Evolutionary conservation across 805 yeast species (phyloP).

Genomic region (Candida chilensis): DNA sequence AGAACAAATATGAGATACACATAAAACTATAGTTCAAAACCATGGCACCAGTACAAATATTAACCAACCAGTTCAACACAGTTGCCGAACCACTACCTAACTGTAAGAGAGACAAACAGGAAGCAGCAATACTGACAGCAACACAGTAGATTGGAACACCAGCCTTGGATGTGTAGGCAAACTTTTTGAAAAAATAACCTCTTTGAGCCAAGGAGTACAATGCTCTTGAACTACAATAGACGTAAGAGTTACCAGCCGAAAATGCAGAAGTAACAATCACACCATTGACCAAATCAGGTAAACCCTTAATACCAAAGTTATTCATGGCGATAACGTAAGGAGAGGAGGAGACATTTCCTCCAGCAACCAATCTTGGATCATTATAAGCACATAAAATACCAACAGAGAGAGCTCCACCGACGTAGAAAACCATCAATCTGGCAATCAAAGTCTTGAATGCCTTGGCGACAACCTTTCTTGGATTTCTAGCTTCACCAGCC

Average conservation of each 20-base stretch:
- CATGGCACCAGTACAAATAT: constrained; percentile 37
- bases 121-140: constrained; percentile 20
- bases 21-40: constrained; percentile 36
- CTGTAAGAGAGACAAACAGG: constrained; percentile 27
- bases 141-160: constrained; percentile 62
- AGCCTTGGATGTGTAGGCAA: constrained; percentile 47
- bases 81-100: constrained; percentile 20
- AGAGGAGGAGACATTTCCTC: too few relatives aligned
- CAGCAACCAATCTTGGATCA: constrained; percentile 15
- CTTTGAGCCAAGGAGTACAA: constrained; percentile 62
- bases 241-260: constrained; percentile 78
- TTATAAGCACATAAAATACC: constrained; percentile 25
- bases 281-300: constrained; percentile 76
- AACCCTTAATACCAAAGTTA: constrained; percentile 48
- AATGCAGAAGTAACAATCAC: constrained; percentile 68
- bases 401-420: constrained; percentile 33
- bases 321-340: constrained; percentile 82
- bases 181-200: constrained; percentile 66
- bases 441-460: constrained; percentile 32
- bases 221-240: constrained; percentile 61
- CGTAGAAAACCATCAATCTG: constrained; percentile 32
- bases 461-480: constrained; percentile 25
- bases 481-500: constrained; percentile 32
- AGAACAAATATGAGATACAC: constrained; percentile 30
- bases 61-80: constrained; percentile 35